Evolutionary conservation across 805 yeast genomes (phyloP), one percentile per base, ranked within the genome.

Genomic region (Zygosaccharomyces pseudorouxii): DNA sequence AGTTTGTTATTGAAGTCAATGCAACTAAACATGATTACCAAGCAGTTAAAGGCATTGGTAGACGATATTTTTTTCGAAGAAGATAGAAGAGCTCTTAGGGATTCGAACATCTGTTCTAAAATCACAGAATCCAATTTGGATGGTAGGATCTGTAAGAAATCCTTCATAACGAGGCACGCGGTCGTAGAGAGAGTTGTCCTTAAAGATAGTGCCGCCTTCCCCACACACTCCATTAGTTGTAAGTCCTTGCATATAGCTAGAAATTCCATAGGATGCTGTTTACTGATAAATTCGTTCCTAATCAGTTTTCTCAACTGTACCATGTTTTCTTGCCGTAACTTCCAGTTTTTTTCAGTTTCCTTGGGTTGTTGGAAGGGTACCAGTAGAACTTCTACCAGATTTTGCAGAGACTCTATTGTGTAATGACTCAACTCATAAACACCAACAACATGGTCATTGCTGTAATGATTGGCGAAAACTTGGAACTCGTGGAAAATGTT

Each of bases 321-420:
- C 2, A 89, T 76, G 43, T 71, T 71, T 45, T 76, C 74, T 57
- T 90, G 96, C 59, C 99, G 75, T 0, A 59, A 56, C 19, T 72
- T 67, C 99, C 99, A 93, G 62, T 93, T 93, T 50, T 76, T 75
- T 60, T 93, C 99, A 0, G 95, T 85, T 64, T 93, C 99, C 58
- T 84, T 72, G 73, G 48, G 31, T 4, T 84, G 85, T 7, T 73
- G 77, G 57, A 92, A 89, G 5, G 74, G 71, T 5, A 52, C 7
- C 20, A 63, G 46, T 5, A 69, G 40, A 3, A 47, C 38, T 28
- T 60, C 68, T 16, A 68, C 45, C 36, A 67, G 69, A 39, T 54
- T 57, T 9, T 43, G 28, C 12, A 71, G 25, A 6, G 63, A 49
- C 2, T 51, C 53, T 20, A 54, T 41, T 9, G 56, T 50, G n/a